Base-by-base conservation (phyloP, 257 asterid genomes). In the Fraxinus americana region DNA sequence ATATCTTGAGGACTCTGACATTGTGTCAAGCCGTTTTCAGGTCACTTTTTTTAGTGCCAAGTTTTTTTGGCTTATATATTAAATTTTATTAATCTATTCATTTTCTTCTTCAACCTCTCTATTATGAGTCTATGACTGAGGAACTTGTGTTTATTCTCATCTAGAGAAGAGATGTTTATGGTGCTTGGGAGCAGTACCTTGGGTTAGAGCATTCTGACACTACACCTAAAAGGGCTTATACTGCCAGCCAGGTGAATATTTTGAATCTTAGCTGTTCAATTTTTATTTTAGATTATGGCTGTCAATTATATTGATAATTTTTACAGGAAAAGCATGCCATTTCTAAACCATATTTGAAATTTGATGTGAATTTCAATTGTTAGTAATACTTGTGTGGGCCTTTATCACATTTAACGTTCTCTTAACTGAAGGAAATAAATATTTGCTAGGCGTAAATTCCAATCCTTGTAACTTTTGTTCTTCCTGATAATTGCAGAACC, bases 1-100 rank as follows among this genome's bases (percentile, higher is more conserved):
- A 86, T 96, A 96, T 83, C 95, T 96, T 67, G 92, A 89, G 80
- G 97, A 96, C 77, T 83, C 97, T 3, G 98, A 96, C 83, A 78
- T 90, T 70, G 90, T 96, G 63, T 89, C 94, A 73, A 84, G 84
- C 85, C 96, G 97, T 76, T 96, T 93, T 76, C 97, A 93, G 99
- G 99, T 93, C 38, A 75, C 43, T 13, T 66, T 66, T 80, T 76
- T 59, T n/a, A n/a, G 59, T 30, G 77, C 43, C 29, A 4, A 54
- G 32, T 43, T 54, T 63, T 32, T 12, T 70, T 39, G 7, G 67
- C 39, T 75, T 71, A 0, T 79, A 32, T 9, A 35, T 14, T 68
- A 13, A 32, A 59, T 76, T 76, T 69, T 71, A 13, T 71, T 4
- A 73, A 76, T 67, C 57, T 78, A 45, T 65, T 76, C 7, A 27